Conservation (phyloP, 2,329 filamentous ascomycete species). For the Colletotrichum spaethianum region DNA sequence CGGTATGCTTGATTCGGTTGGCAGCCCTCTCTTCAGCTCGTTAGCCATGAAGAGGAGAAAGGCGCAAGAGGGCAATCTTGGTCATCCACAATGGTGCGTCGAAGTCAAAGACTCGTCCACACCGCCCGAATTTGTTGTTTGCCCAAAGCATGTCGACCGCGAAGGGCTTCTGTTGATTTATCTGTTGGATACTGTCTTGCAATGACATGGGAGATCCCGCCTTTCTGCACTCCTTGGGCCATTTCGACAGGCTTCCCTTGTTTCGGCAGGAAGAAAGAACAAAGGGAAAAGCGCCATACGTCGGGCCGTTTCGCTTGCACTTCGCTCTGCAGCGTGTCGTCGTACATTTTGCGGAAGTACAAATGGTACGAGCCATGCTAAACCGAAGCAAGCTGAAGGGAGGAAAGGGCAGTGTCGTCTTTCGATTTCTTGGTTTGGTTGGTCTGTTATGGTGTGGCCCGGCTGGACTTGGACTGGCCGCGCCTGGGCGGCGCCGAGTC, state of each 20-base stretch:
- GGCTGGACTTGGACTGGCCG: background rate
- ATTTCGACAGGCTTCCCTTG: background rate
- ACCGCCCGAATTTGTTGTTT: background rate
- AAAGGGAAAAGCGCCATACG: background rate
- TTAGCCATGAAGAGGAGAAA: background rate
- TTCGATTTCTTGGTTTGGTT: constrained; percentile 2
- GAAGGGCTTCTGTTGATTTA: background rate
- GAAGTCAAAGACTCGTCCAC: background rate
- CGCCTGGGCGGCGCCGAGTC: constrained; percentile 7
- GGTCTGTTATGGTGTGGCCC: background rate
- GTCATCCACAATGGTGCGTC: background rate
- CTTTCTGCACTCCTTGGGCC: background rate
- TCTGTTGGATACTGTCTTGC: too few relatives aligned
- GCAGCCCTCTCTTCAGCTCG: background rate
- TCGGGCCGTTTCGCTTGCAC: constrained; percentile 3
- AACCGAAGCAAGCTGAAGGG: background rate
- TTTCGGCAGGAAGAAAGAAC: background rate
- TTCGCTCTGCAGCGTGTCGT: background rate
- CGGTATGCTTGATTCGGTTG: background rate
- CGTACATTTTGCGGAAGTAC: background rate
- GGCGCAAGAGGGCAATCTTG: background rate
- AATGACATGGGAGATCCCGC: background rate
- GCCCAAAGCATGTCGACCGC: background rate
- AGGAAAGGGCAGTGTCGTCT: background rate
- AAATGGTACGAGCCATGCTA: background rate